phyloP scores from a whole-genome alignment of 192 early-diverging fungal genomes.

The Gigaspora rosea region DNA sequence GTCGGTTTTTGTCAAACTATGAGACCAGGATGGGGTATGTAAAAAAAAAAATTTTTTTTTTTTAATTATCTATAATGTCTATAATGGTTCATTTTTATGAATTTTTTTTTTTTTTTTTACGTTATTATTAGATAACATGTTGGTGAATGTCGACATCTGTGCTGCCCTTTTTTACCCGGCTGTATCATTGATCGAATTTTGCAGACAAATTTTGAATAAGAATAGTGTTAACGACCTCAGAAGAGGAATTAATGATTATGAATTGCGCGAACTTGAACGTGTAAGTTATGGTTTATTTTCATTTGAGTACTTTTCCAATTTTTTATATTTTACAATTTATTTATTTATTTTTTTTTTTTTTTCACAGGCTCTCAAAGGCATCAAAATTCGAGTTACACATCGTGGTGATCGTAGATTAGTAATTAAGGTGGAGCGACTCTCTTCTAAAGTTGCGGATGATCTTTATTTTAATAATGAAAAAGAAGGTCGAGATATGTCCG shows the following conservation, averaged over 20 bases:
- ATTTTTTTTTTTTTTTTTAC: neutral
- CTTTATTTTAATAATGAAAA: constrained; percentile 68
- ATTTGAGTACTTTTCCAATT: neutral
- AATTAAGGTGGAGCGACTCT: constrained; percentile 71
- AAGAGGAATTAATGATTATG: neutral
- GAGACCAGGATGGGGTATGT: neutral
- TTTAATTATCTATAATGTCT: neutral
- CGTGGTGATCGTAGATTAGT: constrained; percentile 69
- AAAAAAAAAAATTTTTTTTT: neutral
- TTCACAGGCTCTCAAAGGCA: constrained; percentile 44
- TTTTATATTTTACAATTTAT: neutral
- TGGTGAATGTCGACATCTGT: constrained; percentile 21
- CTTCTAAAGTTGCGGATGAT: constrained; percentile 61
- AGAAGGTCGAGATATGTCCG: constrained; percentile 62
- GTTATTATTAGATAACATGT: constrained; percentile 8
- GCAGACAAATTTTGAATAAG: neutral
- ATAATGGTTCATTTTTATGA: neutral
- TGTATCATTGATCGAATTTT: neutral
- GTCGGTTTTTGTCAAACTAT: constrained; percentile 19
- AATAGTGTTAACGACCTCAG: neutral
- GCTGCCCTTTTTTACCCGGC: constrained; percentile 5
- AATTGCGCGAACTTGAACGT: neutral
- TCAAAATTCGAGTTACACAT: constrained; percentile 61
- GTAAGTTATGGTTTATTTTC: constrained; percentile 3
- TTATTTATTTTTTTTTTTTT: neutral